Evolutionary conservation across 1,139 yeast species (phyloP).

Genomic region (Yamadazyma taylorii): DNA sequence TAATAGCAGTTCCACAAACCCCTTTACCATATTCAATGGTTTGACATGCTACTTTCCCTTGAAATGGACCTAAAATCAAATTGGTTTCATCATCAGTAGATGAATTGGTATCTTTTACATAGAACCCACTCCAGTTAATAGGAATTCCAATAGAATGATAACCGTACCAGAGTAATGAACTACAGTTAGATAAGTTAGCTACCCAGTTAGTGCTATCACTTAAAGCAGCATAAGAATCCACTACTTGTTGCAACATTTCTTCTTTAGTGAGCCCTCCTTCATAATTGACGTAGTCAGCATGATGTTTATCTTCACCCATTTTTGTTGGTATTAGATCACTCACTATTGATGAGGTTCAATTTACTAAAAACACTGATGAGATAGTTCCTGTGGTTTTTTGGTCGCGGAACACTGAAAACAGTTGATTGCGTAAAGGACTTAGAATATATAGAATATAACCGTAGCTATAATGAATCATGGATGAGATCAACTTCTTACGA

Average conservation of each 20-base stretch:
- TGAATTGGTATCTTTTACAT: constrained; percentile 36
- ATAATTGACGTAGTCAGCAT: constrained; percentile 68
- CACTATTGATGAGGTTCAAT: background rate
- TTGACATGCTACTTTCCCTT: constrained; percentile 97
- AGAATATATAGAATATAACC: too few species aligned
- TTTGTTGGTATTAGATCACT: background rate
- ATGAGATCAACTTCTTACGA: constrained; percentile 7
- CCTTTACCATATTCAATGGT: constrained; percentile 74
- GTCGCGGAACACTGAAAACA: constrained; percentile 6
- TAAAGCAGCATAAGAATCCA: constrained; percentile 66
- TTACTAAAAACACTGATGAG: background rate
- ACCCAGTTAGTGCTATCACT: constrained; percentile 76
- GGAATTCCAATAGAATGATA: constrained; percentile 57
- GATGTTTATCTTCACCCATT: constrained; percentile 28
- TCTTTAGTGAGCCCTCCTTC: constrained; percentile 34
- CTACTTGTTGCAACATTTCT: constrained; percentile 59
- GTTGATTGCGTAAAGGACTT: too few species aligned
- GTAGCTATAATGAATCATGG: constrained; percentile 1
- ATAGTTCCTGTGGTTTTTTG: background rate
- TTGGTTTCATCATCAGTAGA: constrained; percentile 21
- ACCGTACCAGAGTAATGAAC: constrained; percentile 86
- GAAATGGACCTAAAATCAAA: constrained; percentile 86
- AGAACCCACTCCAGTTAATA: constrained; percentile 95
- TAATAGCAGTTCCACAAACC: constrained; percentile 88
- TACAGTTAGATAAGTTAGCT: constrained; percentile 80